Evolutionary conservation across 805 yeast genomes (phyloP), one percentile per base, ranked within the genome.

Genomic region (Zygoascus biomembranicola): DNA sequence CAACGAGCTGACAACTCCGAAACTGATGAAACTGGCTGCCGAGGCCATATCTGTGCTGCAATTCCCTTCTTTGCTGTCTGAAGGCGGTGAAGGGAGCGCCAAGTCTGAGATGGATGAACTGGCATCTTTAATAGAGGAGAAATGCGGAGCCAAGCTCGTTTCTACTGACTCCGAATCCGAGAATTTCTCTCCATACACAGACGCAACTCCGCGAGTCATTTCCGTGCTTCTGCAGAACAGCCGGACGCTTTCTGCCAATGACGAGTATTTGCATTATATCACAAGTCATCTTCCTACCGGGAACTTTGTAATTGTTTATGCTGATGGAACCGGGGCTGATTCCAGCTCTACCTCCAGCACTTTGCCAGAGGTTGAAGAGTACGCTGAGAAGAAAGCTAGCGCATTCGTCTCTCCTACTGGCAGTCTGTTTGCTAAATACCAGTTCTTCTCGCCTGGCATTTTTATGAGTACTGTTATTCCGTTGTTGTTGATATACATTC

Each of bases 401-500:
- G 18, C 46, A 20, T 20, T 23, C 23, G 43, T 20, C 43, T 32
- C 49, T 16, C 50, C 47, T 28, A 43, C 43, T 16, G 58, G 60
- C 49, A 66, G 72, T 13, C 69, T 86, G 53, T 85, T 87, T 67
- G 77, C 80, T 54, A 73, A 76, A 56, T 87, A 86, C 68, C 78
- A 78, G 62, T 84, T 81, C 66, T 86, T 88, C 73, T 77, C 89
- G 11, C 83, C 90, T 14, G 97, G 96, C 19, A 73, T 92, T 55
- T 81, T 87, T 71, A 85, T 86, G 82, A 77, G 85, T 52, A 69
- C 85, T 55, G 68, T 90, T 44, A 89, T 88, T 16, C 74, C 88
- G 2, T 66, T 77, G 11, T 67, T 87, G 57, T 72, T 90, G 58
- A 54, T 87, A 19, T 69, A 69, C 37, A 74, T 88, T 43, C 71